A percentile compares a stretch with the other conserved stretches of the same genome.
phyloP scores from a whole-genome alignment of 2,329 filamentous ascomycete genomes.

The Metarhizium sp. region DNA sequence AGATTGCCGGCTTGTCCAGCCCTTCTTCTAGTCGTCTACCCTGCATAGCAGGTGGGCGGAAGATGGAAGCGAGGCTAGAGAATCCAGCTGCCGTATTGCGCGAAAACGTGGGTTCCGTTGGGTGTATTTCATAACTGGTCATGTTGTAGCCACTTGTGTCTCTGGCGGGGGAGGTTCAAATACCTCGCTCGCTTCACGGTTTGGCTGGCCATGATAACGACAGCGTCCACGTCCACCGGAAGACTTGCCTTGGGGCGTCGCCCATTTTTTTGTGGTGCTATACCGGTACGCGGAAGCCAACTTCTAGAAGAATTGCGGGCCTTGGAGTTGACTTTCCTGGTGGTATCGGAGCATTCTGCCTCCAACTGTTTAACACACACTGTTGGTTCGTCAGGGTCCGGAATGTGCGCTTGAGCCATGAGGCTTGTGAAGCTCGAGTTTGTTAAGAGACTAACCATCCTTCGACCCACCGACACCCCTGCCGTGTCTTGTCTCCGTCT shows the following conservation, averaged over 20 bases:
- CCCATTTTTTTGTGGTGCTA: neutral
- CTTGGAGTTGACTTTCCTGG: constrained; percentile 11
- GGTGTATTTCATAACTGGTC: no score
- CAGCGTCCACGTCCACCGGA: no score
- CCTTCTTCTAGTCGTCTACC: no score
- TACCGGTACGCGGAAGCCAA: constrained; percentile 12
- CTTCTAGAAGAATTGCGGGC: constrained; percentile 24
- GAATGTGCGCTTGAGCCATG: constrained; percentile 9
- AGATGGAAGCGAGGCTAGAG: no score
- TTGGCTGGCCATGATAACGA: neutral
- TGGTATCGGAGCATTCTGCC: constrained; percentile 22
- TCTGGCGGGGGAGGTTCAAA: neutral
- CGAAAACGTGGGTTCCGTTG: no score
- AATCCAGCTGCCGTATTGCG: no score
- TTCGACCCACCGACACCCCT: constrained; percentile 1
- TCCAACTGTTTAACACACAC: constrained; percentile 12
- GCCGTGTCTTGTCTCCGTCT: constrained; percentile 5
- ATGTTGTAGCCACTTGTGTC: neutral
- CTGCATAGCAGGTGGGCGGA: no score
- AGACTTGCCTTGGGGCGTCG: no score
- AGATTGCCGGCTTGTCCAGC: no score
- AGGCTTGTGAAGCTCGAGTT: constrained; percentile 5
- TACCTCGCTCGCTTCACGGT: neutral
- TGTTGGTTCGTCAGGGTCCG: constrained; percentile 9
- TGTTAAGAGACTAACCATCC: neutral